These are phyloP conservation scores for Pyrenopolyporus hunteri DNA, from an alignment of 495 filamentous ascomycete genomes.

Conservation along the genomic window DNA sequence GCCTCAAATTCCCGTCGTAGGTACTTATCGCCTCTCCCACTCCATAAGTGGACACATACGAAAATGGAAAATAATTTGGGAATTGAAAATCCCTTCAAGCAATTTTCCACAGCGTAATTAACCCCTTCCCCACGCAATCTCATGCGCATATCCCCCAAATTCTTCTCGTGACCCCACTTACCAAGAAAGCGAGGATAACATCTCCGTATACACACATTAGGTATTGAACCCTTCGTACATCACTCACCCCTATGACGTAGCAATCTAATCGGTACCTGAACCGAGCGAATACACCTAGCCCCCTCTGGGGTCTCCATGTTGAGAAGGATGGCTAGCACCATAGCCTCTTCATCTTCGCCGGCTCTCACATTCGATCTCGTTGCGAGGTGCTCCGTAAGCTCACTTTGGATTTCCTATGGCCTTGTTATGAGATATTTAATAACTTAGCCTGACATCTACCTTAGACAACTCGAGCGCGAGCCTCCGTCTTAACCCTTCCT, in stretches of 20 bases:
- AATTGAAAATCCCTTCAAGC: conserved; percentile 8
- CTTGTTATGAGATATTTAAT: neutral
- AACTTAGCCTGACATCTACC: neutral
- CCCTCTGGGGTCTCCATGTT: conserved; percentile 33
- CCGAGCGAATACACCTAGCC: neutral
- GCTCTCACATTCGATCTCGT: conserved; percentile 83
- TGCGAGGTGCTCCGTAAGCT: conserved; percentile 80
- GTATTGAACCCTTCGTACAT: conserved; percentile 9
- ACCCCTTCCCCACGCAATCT: conserved; percentile 22
- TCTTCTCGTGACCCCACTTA: conserved; percentile 18
- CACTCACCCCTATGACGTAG: conserved; percentile 32
- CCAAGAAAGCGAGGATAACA: too few species aligned
- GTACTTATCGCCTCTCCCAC: neutral
- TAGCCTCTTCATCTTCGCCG: conserved; percentile 49
- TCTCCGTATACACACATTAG: too few species aligned
- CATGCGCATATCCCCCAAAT: conserved; percentile 22
- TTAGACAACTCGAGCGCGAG: conserved; percentile 93
- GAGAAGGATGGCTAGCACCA: conserved; percentile 55
- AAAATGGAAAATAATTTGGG: conserved; percentile 4
- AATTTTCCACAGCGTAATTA: conserved; percentile 8
- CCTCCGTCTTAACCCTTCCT: conserved; percentile 85
- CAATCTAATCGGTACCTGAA: conserved; percentile 2
- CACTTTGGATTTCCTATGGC: neutral
- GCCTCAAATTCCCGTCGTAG: conserved; percentile 8
- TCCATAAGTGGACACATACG: conserved; percentile 5